Base-by-base conservation (phyloP, 176 grass and related monocot species). In the Carex kokanica region DNA sequence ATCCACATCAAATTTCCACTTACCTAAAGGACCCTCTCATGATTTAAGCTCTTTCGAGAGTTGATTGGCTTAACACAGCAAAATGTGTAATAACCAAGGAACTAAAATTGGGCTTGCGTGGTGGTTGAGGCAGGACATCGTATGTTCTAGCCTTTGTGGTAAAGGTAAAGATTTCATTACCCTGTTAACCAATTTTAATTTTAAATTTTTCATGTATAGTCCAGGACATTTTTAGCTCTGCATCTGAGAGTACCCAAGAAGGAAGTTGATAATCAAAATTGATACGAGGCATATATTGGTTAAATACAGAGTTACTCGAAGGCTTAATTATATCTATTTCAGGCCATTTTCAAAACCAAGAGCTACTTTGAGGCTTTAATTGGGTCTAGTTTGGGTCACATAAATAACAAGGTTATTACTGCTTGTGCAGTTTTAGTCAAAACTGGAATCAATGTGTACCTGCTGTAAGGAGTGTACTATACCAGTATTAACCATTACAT, bases 401-500 rank as follows among this genome's bases (percentile, higher is more conserved):
- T 54, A 14, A 24, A 54, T 75, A 75, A 75, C 47, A 53, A 15
- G 47, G 72, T 75, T 20, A 75, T 75, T 31, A 53, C 5, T 23
- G 4, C 18, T 51, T 51, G n/a, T 51, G 64, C 27, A 68, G 64
- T 32, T 68, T 68, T 3, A 59, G 56, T 68, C 64, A 68, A 34
- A 38, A 34, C 67, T 20, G 18, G 38, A 71, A 45, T 15, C 38
- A 43, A 45, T 21, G 8, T 71, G 24, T 38, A 67, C 13, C 23
- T 64, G 1, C 14, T 67, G 18, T 21, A 71, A 74, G 43, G 23
- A 75, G 47, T n/a, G n/a, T 89, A 73, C 20, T 47, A 52, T 32
- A 87, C 25, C 27, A 81, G 27, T 70, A 80, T 61, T 14, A 53
- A 64, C 41, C 29, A 58, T 84, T 14, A 10, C 65, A 51, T 61